Evolutionary conservation across 2,329 filamentous ascomycete genomes (phyloP).

Genomic region (Cladosporium sp.): DNA sequence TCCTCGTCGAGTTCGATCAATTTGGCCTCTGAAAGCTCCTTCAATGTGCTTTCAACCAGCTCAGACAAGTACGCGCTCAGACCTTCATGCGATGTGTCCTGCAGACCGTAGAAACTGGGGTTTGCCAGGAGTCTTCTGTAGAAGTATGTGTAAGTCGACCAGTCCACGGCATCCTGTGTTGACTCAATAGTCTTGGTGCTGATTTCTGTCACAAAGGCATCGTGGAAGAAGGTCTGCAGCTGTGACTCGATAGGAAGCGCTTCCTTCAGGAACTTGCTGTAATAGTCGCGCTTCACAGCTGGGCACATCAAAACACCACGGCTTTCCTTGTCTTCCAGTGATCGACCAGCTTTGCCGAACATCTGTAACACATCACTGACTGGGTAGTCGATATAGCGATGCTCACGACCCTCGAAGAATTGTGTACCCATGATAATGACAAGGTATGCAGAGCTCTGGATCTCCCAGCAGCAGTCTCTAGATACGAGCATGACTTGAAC

Average conservation of each 20-base stretch:
- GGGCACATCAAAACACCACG: slow-evolving; percentile 96
- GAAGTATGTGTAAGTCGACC: slow-evolving; percentile 98
- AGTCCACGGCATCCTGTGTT: slow-evolving; percentile 95
- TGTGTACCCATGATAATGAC: slow-evolving; percentile 98
- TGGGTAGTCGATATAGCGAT: slow-evolving; percentile 94
- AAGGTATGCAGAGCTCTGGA: slow-evolving; percentile 81
- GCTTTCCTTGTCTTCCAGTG: slow-evolving; percentile 72
- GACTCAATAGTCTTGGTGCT: slow-evolving; percentile 94
- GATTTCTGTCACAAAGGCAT: slow-evolving; percentile 95
- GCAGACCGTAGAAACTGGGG: slow-evolving; percentile 90
- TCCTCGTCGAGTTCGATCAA: slow-evolving; percentile 92
- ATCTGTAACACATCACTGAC: slow-evolving; percentile 94
- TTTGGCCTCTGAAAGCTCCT: slow-evolving; percentile 86
- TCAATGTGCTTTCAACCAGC: slow-evolving; percentile 85
- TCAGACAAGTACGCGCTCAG: slow-evolving; percentile 94
- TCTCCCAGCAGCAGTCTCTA: slow-evolving; percentile 93
- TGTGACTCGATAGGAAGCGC: slow-evolving; percentile 94
- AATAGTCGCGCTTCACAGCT: slow-evolving; percentile 91
- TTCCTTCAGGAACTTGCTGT: slow-evolving; percentile 97
- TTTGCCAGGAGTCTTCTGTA: slow-evolving; percentile 93
- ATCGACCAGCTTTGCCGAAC: slow-evolving; percentile 87
- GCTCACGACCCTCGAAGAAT: slow-evolving; percentile 93
- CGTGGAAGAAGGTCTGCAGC: slow-evolving; percentile 83
- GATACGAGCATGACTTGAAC: slow-evolving; percentile 80
- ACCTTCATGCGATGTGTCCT: slow-evolving; percentile 83